Conservation (phyloP, 768 basidiomycete genomes). For the Gautieria morchelliformis region DNA sequence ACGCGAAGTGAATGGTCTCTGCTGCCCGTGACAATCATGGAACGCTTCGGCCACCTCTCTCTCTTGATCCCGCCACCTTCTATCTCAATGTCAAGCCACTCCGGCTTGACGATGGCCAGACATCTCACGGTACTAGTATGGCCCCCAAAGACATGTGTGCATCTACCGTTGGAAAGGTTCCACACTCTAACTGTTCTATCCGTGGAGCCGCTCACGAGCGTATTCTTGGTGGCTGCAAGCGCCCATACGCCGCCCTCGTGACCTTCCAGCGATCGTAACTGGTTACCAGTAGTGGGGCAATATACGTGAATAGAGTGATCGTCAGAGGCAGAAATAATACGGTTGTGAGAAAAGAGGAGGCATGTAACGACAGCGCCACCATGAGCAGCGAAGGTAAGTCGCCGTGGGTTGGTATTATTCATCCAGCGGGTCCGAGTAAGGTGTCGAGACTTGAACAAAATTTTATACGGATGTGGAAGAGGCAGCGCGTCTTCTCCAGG, state of each 20-base stretch:
- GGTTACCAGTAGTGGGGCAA: constrained; percentile 72
- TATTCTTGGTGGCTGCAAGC: constrained; percentile 78
- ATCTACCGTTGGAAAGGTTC: constrained; percentile 70
- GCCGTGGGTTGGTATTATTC: constrained; percentile 58
- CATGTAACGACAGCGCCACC: constrained; percentile 91
- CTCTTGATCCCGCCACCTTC: constrained; percentile 51
- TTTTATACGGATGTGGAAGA: constrained; percentile 81
- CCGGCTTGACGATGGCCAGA: constrained; percentile 91
- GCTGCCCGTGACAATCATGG: constrained; percentile 66
- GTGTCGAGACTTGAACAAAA: constrained; percentile 85
- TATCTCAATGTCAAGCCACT: constrained; percentile 65
- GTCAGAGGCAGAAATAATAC: constrained; percentile 95
- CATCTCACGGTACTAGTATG: constrained; percentile 96
- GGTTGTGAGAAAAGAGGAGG: constrained; percentile 86
- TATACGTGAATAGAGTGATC: constrained; percentile 96
- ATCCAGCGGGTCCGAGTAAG: constrained; percentile 77
- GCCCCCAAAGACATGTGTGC: constrained; percentile 90
- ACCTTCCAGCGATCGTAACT: constrained; percentile 67
- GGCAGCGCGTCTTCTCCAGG: constrained; percentile 43
- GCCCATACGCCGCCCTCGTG: constrained; percentile 98
- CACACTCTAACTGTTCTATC: constrained; percentile 91
- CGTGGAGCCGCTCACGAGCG: constrained; percentile 85
- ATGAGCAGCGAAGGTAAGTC: constrained; percentile 79
- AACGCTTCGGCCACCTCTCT: constrained; percentile 66
- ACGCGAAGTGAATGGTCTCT: constrained; percentile 57